A percentile compares a stretch with the other conserved stretches of the same genome.
Conservation (phyloP, 1,284 basidiomycete species). For the Fereydounia khargensis region DNA sequence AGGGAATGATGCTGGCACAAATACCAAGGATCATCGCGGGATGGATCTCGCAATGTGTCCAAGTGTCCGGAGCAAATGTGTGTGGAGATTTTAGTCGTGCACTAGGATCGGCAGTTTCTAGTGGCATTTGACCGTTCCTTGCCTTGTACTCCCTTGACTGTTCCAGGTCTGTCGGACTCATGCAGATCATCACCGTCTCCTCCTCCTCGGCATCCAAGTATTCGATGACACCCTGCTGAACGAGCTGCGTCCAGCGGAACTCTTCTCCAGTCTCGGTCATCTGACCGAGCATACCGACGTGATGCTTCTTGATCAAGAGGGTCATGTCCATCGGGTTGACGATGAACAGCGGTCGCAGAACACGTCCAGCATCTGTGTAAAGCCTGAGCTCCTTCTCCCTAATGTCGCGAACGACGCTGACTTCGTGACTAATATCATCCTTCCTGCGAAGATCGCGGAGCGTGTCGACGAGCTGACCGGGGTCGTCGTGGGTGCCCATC, state of each 20-base stretch:
- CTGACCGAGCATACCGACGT: slow-evolving; percentile 71
- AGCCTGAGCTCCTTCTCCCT: slow-evolving; percentile 89
- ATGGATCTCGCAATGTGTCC: slow-evolving; percentile 97
- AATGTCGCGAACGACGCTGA: slow-evolving; percentile 95
- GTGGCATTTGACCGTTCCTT: slow-evolving; percentile 63
- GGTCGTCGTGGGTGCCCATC: slow-evolving; percentile 98
- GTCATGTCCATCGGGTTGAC: slow-evolving; percentile 75
- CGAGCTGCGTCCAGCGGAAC: slow-evolving; percentile 78
- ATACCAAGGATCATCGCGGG: slow-evolving; percentile 97
- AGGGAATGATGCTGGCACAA: slow-evolving; percentile 96
- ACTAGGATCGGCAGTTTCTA: slow-evolving; percentile 74
- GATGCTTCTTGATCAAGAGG: slow-evolving; percentile 78
- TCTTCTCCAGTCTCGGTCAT: slow-evolving; percentile 37
- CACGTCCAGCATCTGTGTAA: slow-evolving; percentile 94
- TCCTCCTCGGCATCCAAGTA: slow-evolving; percentile 97
- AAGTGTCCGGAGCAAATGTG: slow-evolving; percentile 61
- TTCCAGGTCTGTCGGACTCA: slow-evolving; percentile 94
- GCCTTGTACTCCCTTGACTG: slow-evolving; percentile 62
- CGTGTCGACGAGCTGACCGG: slow-evolving; percentile 85
- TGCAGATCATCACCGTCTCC: slow-evolving; percentile 98
- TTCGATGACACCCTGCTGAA: slow-evolving; percentile 87
- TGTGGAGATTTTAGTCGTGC: slow-evolving; percentile 67
- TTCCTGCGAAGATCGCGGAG: slow-evolving; percentile 87
- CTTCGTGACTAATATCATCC: slow-evolving; percentile 93
- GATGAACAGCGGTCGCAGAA: slow-evolving; percentile 93